These are phyloP conservation scores for Puya raimondii DNA, from an alignment of 176 grass and related monocot species.

Conservation along the genomic window DNA sequence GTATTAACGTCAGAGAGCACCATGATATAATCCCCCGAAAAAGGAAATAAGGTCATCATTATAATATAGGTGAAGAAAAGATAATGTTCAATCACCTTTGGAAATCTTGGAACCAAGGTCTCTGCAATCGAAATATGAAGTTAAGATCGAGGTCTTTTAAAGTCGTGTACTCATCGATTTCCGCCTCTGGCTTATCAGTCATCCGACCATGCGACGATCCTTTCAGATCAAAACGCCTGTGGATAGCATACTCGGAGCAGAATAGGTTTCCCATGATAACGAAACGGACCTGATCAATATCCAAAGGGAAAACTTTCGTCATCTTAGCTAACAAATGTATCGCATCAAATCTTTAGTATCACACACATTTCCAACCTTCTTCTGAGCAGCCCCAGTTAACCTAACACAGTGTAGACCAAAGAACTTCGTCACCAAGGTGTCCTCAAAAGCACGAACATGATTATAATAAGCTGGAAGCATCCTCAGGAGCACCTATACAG, in stretches of 20 bases:
- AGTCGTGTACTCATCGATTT: constrained; percentile 92
- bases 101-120: constrained; percentile 87
- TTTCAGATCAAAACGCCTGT: constrained; percentile 97
- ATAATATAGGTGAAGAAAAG: constrained; percentile 5
- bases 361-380: constrained; percentile 64
- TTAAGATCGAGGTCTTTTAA: constrained; percentile 99
- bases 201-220: constrained; percentile 91
- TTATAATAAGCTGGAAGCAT: constrained; percentile 99
- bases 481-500: constrained; percentile 71
- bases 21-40: not conserved
- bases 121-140: constrained; percentile 87
- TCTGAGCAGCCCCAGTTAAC: constrained; percentile 77
- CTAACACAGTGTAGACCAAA: constrained; percentile 95
- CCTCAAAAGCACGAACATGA: constrained; percentile 74
- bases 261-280: constrained; percentile 99
- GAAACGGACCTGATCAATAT: constrained; percentile 72
- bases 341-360: constrained; percentile 16
- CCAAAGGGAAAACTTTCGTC: not conserved
- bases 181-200: constrained; percentile 77
- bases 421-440: constrained; percentile 88
- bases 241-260: constrained; percentile 66
- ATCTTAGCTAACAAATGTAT: not conserved
- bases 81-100: constrained; percentile 49
- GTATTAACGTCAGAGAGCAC: constrained; percentile 10
- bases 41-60: not conserved